Percentiles rank a stretch among this genome's conserved stretches.
These are phyloP conservation scores for Haberlea rhodopensis DNA, from an alignment of 257 asterid genomes.

Conservation along the genomic window DNA sequence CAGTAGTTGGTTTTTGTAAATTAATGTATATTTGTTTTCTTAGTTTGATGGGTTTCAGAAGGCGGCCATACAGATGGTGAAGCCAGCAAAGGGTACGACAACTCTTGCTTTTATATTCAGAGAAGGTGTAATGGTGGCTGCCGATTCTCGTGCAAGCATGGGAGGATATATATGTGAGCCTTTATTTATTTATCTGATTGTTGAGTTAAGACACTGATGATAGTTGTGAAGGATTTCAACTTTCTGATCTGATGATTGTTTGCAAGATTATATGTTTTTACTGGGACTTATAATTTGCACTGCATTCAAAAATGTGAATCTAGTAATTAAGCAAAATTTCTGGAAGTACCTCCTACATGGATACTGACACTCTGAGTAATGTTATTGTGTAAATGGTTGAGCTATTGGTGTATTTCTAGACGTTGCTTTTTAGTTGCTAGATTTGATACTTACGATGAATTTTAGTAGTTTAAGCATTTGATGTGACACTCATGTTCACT, in stretches of 20 bases:
- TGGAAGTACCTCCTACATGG: conserved; percentile 4
- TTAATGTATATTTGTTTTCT: conserved; percentile 1
- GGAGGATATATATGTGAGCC: conserved; percentile 95
- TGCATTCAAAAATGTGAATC: no score
- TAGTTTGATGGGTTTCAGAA: conserved; percentile 95
- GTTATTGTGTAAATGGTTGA: neutral
- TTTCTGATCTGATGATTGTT: no score
- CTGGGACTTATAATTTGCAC: no score
- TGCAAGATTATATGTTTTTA: no score
- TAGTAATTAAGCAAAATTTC: conserved; percentile 11
- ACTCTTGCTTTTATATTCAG: conserved; percentile 84
- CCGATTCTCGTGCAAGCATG: conserved; percentile 98
- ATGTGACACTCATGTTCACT: neutral
- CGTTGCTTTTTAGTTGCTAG: neutral
- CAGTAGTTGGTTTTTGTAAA: neutral
- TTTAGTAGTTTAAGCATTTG: neutral
- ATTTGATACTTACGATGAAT: neutral
- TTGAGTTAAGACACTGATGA: conserved; percentile 7
- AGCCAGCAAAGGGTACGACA: conserved; percentile 95
- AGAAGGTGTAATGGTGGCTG: conserved; percentile 92
- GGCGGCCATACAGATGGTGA: conserved; percentile 94
- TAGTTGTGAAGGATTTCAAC: no score
- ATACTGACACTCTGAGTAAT: neutral
- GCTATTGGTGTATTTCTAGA: neutral
- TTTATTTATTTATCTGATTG: conserved; percentile 7